Conservation (phyloP, 352 stramenopile species). For the Phytophthora sp. region DNA sequence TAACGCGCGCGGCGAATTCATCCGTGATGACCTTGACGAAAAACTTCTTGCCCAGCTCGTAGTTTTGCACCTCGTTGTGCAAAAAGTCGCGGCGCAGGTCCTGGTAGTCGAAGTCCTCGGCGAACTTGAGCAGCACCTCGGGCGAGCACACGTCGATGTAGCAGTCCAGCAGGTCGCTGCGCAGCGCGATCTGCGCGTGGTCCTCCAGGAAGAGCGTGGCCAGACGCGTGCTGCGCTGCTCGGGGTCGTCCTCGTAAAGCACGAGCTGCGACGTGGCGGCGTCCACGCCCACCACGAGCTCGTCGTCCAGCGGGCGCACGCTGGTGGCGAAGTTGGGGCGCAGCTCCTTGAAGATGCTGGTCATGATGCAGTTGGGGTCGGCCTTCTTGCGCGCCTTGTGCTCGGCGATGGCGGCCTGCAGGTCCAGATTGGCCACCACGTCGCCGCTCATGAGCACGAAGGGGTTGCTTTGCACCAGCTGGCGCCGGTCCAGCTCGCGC, state of each 20-base stretch:
- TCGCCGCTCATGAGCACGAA: conserved; percentile 98
- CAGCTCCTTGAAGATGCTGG: conserved; percentile 93
- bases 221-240: conserved; percentile 53
- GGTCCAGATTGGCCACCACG: conserved; percentile 97
- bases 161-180: conserved; percentile 96
- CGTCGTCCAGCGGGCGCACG: conserved; percentile 77
- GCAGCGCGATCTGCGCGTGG: conserved; percentile 89
- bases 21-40: conserved; percentile 93
- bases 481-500: conserved; percentile 95
- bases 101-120: conserved; percentile 99
- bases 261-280: conserved; percentile 81
- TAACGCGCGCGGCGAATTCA: conserved; percentile 94
- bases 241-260: conserved; percentile 79
- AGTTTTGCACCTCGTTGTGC: conserved; percentile 97
- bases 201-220: conserved; percentile 83
- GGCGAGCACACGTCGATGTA: conserved; percentile 98
- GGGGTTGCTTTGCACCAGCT: conserved; percentile 96
- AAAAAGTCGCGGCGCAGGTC: conserved; percentile 96
- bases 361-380: conserved; percentile 96
- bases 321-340: conserved; percentile 58
- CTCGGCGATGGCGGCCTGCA: conserved; percentile 72
- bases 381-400: conserved; percentile 88
- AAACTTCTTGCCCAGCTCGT: conserved; percentile 98
- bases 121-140: conserved; percentile 97
- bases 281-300: conserved; percentile 86